A percentile compares a stretch with the other conserved stretches of the same genome.
Evolutionary conservation across 2,329 filamentous ascomycete genomes (phyloP).

Genomic region (Epichloe bromicola): DNA sequence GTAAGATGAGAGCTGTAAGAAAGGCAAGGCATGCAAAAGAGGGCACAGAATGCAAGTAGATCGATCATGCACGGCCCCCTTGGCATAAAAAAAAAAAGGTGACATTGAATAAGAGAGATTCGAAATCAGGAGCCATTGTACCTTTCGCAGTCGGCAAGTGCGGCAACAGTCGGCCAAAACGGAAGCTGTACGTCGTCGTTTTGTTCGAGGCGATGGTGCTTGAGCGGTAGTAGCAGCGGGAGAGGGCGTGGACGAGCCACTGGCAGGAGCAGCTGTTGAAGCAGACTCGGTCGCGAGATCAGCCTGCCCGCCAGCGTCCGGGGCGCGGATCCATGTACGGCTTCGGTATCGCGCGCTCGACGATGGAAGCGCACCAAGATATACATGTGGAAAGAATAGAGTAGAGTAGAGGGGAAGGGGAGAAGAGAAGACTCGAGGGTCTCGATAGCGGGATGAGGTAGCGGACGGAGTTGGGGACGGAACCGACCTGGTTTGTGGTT

Average conservation of each 20-base stretch:
- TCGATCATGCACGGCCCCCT: too few relatives aligned
- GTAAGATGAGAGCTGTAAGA: too few relatives aligned
- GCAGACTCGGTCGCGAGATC: neutral
- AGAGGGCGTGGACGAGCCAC: neutral
- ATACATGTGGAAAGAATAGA: constrained; percentile 7
- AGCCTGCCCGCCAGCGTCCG: constrained; percentile 5
- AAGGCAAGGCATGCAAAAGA: too few relatives aligned
- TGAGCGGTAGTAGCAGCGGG: constrained; percentile 7
- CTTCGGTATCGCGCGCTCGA: constrained; percentile 2
- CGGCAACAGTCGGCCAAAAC: constrained; percentile 20
- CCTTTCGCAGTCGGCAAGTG: constrained; percentile 26
- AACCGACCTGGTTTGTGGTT: neutral
- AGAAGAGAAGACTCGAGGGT: constrained; percentile 1
- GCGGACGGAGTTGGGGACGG: neutral
- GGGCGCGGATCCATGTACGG: constrained; percentile 8
- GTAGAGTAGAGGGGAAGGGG: neutral
- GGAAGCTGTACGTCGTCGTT: constrained; percentile 19
- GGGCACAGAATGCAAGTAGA: too few relatives aligned
- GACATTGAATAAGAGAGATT: neutral
- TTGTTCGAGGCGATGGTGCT: constrained; percentile 13
- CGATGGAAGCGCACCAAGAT: constrained; percentile 2
- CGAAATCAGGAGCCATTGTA: constrained; percentile 8
- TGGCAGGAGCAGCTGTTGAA: neutral
- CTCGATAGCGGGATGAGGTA: neutral
- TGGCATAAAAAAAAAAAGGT: neutral